Evolutionary conservation across 306 rosid species (phyloP), one percentile per base, ranked within the genome.

Genomic region (Fragaria vesca): DNA sequence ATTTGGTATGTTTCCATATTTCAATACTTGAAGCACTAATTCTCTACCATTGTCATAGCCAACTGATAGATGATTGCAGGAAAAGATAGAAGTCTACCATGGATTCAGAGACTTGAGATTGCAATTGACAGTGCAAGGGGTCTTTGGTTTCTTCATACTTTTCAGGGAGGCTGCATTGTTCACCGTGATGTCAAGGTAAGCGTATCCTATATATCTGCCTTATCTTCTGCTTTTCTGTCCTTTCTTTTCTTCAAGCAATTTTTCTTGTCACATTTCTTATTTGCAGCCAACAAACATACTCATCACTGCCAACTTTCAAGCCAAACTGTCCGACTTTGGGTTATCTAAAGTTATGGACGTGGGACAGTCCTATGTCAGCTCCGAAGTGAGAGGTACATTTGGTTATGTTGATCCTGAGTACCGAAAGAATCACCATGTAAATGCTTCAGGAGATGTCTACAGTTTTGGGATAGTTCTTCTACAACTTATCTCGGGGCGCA

Each of bases 371-470:
- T 73, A 80, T 45, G 97, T 84, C 76, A 86, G 87, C 83, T 88
- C 94, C 3, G 94, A 90, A 83, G 94, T 90, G 47, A 85, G 94
- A 82, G 91, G 94, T 76, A 88, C 94, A 66, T 86, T 88, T 51
- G 90, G 97, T 71, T 91, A 90, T 70, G 90, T 85, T 2, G 94
- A 91, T 81, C 94, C 97, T 21, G 94, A 88, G 76, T 88, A 85
- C 69, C 38, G 86, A 70, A 58, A n/a, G 79, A 85, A 84, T 72
- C 91, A 74, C 88, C 97, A 69, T 48, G 94, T 91, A 73, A 89
- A 90, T 75, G 83, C 90, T 76, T 85, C 87, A 1, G 93, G 93
- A 43, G 90, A 87, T 82, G 90, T 91, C 74, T 88, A 90, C 78
- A 87, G 93, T 69, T 88, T 91, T 30, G 94, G 94, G 46, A 85